Evolutionary conservation across 2,329 filamentous ascomycete species (phyloP), one percentile per base, ranked within the genome.

Genomic region (Arthrobotrys entomopaga): DNA sequence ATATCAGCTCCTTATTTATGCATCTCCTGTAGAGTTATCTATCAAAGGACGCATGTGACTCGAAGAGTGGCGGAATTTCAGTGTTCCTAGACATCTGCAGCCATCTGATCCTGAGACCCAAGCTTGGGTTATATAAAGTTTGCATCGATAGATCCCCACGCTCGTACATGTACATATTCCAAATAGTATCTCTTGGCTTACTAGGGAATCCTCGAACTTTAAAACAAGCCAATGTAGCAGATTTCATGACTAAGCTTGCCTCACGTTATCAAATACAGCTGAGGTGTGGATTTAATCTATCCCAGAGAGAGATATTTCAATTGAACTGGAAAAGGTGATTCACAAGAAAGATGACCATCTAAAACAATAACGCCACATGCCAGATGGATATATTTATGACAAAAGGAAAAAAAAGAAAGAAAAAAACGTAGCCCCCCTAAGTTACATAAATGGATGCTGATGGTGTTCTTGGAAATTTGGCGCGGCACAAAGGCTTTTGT

Each of bases 301-400:
- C 13, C 49, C 19, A 34, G 16, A 26, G 26, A 42, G 3, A 10
- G 13, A 42, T 16, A 63, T 15, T 42, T 10, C 19, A 40, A 53
- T 53, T 43, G 5, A 50, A 50, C 26, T 5, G 19, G 38, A 29
- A 34, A 49, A 24, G 22, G 48, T 42, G 16, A 22, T 52, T 19
- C 11, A 15, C 49, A 13, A 40, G 15, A 2, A 40, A 40, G 20
- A 54, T 5, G 20, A 57, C 24, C 61, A 34, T 56, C 48, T 69
- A 69, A 70, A 54, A 15, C 38, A 70, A 70, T 52, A 64, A 64
- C 65, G 65, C 65, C 65, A 57, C 58, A 40, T 61, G 49, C 65
- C 52, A 64, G 58, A 57, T 46, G 20, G 46, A 58, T 70, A 63
- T 63, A 63, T 43, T 29, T 58, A 49, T 6, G 29, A 52, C 24